phyloP scores from a whole-genome alignment of 2,329 filamentous ascomycete species.

The Xylaria sp. region DNA sequence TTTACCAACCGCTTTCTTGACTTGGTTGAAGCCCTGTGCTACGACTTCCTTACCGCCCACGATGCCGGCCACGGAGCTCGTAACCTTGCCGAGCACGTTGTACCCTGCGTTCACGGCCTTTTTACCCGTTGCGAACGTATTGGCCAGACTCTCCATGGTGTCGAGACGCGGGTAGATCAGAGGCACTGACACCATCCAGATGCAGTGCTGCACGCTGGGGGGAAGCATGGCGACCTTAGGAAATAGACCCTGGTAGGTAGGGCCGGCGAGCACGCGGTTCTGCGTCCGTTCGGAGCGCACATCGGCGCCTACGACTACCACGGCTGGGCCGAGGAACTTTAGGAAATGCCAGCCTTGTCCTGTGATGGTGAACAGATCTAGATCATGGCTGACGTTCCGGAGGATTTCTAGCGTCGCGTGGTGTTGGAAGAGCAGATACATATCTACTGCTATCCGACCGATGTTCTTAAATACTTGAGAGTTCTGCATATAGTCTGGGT shows the following conservation, averaged over 20 bases:
- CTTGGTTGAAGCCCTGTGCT: conserved; percentile 89
- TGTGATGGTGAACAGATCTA: conserved; percentile 94
- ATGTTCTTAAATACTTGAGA: conserved; percentile 99
- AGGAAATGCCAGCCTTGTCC: conserved; percentile 99
- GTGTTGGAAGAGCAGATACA: conserved; percentile 98
- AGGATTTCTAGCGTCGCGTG: conserved; percentile 95
- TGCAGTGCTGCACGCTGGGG: conserved; percentile 92
- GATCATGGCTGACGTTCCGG: conserved; percentile 86
- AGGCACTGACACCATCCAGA: conserved; percentile 95
- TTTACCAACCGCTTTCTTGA: conserved; percentile 97
- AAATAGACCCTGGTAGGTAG: conserved; percentile 97
- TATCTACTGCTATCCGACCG: conserved; percentile 92
- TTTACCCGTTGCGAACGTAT: conserved; percentile 93
- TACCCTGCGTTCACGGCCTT: conserved; percentile 97
- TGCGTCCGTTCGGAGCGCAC: conserved; percentile 92
- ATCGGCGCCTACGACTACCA: conserved; percentile 90
- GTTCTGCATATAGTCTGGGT: conserved; percentile 97
- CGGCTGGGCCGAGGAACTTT: conserved; percentile 91
- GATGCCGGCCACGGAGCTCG: conserved; percentile 92
- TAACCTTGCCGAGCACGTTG: conserved; percentile 94
- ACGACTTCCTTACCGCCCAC: conserved; percentile 95
- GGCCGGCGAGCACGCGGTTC: conserved; percentile 91
- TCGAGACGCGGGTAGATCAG: conserved; percentile 91
- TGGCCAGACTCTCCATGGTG: conserved; percentile 88
- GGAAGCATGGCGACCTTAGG: conserved; percentile 93